phyloP scores from a whole-genome alignment of 1,139 yeast species.

The Diutina pseudorugosa region DNA sequence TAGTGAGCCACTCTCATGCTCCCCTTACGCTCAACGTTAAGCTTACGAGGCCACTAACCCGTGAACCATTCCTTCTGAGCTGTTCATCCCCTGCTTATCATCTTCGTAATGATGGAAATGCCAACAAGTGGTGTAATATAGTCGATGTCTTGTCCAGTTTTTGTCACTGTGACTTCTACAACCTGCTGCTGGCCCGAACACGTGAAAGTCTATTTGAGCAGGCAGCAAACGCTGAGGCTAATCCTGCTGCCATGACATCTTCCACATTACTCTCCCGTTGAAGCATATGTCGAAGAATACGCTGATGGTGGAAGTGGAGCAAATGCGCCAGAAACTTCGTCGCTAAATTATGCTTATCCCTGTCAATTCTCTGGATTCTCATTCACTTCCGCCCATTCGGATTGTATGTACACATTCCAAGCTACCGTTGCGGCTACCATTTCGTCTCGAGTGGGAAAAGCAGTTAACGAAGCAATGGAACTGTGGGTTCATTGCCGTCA shows the following conservation, averaged over 20 bases:
- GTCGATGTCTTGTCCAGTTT: too few species aligned
- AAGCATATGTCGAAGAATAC: constrained; percentile 23
- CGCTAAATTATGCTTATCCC: constrained; percentile 11
- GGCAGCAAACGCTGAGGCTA: too few species aligned
- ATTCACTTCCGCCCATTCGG: constrained; percentile 55
- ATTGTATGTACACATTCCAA: constrained; percentile 50
- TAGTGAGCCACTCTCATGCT: too few species aligned
- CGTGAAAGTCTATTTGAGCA: too few species aligned
- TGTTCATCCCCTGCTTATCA: too few species aligned
- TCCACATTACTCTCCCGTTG: constrained; percentile 44
- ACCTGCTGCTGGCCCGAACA: too few species aligned
- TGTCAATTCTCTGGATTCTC: constrained; percentile 35
- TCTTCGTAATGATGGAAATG: too few species aligned
- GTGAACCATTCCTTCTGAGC: too few species aligned
- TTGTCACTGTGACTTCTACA: too few species aligned
- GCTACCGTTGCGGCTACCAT: constrained; percentile 46
- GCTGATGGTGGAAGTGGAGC: background rate
- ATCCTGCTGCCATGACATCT: constrained; percentile 54
- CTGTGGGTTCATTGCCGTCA: constrained; percentile 51
- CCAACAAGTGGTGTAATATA: too few species aligned
- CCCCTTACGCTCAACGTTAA: too few species aligned
- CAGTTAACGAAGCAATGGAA: constrained; percentile 47
- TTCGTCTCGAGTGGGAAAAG: constrained; percentile 42
- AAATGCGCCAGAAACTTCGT: constrained; percentile 8
- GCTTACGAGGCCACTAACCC: too few species aligned